Evolutionary conservation across 2,329 filamentous ascomycete species (phyloP), one percentile per base, ranked within the genome.

Genomic region (Aspergillus ustus): DNA sequence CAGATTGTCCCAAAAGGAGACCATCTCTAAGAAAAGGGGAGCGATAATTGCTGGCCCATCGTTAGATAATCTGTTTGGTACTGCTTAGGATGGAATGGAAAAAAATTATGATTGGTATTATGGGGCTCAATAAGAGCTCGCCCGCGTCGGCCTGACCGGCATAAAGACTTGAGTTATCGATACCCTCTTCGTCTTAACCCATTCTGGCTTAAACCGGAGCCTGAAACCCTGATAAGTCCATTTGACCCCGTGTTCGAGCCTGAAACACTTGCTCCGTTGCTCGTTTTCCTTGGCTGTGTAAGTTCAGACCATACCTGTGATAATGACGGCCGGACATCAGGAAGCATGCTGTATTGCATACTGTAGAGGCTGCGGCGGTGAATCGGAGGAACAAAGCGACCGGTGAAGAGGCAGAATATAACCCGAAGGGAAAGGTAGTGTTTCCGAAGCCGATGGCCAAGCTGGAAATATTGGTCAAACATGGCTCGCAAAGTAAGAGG

Each of bases 391-490:
- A 98, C 93, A 67, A 97, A 97, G 63, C 91, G 91, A 61, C 95
- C 95, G 0, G 92, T 96, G 25, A 93, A 82, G 2, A 99, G 88
- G 70, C 92, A 95, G 44, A 97, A 84, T 52, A 98, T 86, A 20
- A 99, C 96, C 15, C 89, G 87, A 0, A 92, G 92, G 0, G 93
- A 94, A 48, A 98, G 84, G 75, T 99, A 99, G 79, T 99, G 95
- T 75, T 96, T 97, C 60, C 92, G 89, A 64, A 99, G 92, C 52
- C 95, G 92, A 65, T 91, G 88, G 29, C 91, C 93, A 71, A 99
- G 92, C 75, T 97, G 93, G 73, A 96, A 97, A 79, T 99, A 99
- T 72, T 98, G 93, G 63, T 96, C 87, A 77, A 99, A 98, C 87
- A 98, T 98, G 70, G 91, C 91, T n/a, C 89, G 86, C 67, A 98